Conservation (phyloP, 1,284 basidiomycete species). For the Fistulina hepatica region DNA sequence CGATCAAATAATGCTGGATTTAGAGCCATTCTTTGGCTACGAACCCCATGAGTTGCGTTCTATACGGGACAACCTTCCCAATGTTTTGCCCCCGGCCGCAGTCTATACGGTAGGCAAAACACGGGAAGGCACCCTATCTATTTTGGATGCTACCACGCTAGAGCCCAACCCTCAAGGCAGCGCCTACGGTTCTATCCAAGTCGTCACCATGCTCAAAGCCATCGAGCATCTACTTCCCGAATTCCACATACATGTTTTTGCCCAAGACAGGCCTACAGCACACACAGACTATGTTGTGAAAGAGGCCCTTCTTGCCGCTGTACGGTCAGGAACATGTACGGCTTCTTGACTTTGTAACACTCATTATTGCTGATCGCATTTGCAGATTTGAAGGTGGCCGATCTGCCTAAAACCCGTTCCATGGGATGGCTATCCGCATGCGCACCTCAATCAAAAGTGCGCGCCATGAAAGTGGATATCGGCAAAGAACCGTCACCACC, state of each 20-base stretch:
- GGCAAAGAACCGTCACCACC: constrained; percentile 14
- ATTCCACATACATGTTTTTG: constrained; percentile 22
- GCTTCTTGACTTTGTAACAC: background rate
- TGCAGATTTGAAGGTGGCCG: constrained; percentile 28
- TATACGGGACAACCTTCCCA: constrained; percentile 25
- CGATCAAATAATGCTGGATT: constrained; percentile 40
- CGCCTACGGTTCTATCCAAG: background rate
- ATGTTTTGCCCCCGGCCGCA: constrained; percentile 21
- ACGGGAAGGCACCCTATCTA: background rate
- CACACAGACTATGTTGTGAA: constrained; percentile 34
- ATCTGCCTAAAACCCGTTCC: constrained; percentile 23
- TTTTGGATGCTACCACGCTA: background rate
- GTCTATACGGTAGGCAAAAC: background rate
- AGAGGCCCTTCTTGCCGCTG: constrained; percentile 29
- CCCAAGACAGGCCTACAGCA: constrained; percentile 32
- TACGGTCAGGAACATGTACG: constrained; percentile 13
- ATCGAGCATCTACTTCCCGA: constrained; percentile 28
- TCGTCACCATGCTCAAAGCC: background rate
- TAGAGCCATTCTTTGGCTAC: constrained; percentile 47
- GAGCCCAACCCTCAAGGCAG: background rate
- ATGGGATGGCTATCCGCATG: constrained; percentile 34
- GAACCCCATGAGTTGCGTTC: constrained; percentile 32
- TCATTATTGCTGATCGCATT: background rate
- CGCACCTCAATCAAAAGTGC: constrained; percentile 28
- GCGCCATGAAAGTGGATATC: constrained; percentile 22